Evolutionary conservation across 1,284 basidiomycete species (phyloP).

Genomic region (Porogramme epimiltina): DNA sequence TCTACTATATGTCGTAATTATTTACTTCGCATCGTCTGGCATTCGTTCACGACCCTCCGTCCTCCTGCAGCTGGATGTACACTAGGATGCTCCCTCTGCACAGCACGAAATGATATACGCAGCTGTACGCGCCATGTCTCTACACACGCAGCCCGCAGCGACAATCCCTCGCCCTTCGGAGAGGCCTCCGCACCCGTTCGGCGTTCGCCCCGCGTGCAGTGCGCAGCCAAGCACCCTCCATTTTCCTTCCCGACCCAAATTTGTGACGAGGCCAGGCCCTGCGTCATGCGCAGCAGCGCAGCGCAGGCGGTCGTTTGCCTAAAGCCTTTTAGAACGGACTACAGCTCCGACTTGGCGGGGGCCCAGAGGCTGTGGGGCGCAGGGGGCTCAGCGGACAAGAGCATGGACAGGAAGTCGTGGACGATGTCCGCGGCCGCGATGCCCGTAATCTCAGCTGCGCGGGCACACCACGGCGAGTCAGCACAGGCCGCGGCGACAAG

Average conservation of each 20-base stretch:
- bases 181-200: no score
- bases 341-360: conserved; percentile 30
- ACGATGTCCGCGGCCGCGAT: conserved; percentile 74
- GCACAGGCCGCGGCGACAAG: no score
- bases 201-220: no score
- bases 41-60: conserved; percentile 7
- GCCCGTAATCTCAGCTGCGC: conserved; percentile 66
- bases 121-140: neutral
- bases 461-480: no score
- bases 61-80: conserved; percentile 16
- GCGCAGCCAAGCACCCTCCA: no score
- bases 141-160: no score
- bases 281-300: no score
- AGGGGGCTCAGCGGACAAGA: conserved; percentile 44
- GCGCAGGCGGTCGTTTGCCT: no score
- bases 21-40: conserved; percentile 1
- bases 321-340: no score
- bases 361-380: conserved; percentile 21
- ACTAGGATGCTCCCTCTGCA: conserved; percentile 9
- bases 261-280: no score
- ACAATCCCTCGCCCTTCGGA: no score
- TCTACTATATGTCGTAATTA: conserved; percentile 19
- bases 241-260: no score
- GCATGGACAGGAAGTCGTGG: conserved; percentile 68
- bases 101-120: conserved; percentile 3